These are phyloP conservation scores for Xenoacremonium recifei DNA, from an alignment of 2,329 filamentous ascomycete species.

Conservation along the genomic window DNA sequence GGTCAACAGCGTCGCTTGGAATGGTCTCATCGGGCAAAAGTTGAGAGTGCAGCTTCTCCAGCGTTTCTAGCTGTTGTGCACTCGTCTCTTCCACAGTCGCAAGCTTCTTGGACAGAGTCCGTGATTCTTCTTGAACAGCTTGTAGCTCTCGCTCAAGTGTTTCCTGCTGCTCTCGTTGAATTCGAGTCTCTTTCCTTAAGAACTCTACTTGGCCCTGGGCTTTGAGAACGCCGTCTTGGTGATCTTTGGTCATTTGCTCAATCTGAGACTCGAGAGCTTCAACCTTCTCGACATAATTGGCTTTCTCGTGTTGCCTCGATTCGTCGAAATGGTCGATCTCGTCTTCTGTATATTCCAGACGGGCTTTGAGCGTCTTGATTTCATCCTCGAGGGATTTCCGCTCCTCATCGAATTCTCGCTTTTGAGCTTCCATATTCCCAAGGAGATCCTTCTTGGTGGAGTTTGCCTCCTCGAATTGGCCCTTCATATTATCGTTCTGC, in stretches of 20 bases:
- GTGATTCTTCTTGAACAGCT: conserved; percentile 52
- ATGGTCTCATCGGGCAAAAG: conserved; percentile 51
- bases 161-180: conserved; percentile 60
- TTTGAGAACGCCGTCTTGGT: conserved; percentile 56
- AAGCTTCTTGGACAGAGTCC: conserved; percentile 49
- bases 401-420: conserved; percentile 84
- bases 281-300: conserved; percentile 65
- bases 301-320: conserved; percentile 79
- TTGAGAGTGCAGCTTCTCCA: conserved; percentile 59
- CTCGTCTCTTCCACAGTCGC: conserved; percentile 50
- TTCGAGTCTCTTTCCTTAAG: conserved; percentile 57
- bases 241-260: conserved; percentile 58
- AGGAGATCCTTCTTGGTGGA: conserved; percentile 93
- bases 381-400: conserved; percentile 80
- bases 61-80: conserved; percentile 49
- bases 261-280: conserved; percentile 70
- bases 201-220: conserved; percentile 62
- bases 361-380: conserved; percentile 70
- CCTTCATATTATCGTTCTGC: conserved; percentile 61
- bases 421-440: conserved; percentile 89
- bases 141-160: conserved; percentile 58
- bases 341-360: conserved; percentile 86
- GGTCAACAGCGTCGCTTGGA: conserved; percentile 55
- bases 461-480: conserved; percentile 78
- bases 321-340: conserved; percentile 84